Evolutionary conservation across 352 stramenopile species (phyloP), one percentile per base, ranked within the genome.

Genomic region (Plasmopara muralis): DNA sequence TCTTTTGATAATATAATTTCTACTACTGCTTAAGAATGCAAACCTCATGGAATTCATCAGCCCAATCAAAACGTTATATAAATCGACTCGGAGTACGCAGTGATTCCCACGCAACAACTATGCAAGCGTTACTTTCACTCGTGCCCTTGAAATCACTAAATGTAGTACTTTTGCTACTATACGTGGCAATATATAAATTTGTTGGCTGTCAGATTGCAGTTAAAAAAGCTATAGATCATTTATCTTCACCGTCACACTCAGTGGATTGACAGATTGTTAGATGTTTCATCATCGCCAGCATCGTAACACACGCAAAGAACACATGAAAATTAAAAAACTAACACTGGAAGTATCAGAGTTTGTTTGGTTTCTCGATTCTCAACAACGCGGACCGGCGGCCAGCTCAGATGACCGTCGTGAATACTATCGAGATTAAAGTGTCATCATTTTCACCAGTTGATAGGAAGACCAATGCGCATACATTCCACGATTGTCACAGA

Each of bases 381-480:
- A 87, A 68, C 82, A 93, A 60, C 55, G 78, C 68, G 40, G 52
- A 25, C 51, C 62, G 69, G 62, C 57, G 66, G 55, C 51, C 60
- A 66, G 75, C 79, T 93, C 79, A 93, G 82, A 89, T 85, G 82
- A 93, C 82, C 82, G 82, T 93, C 82, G 79, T 93, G 82, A 92
- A 88, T 25, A 81, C 28, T 68, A 66, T 89, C 74, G 79, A 90
- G 80, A 87, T 83, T 81, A 79, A 56, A 68, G 68, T 68, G 75
- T 93, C 82, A 93, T 89, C 73, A 85, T 86, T 67, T 78, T 92
- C 72, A 77, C 60, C 64, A 75, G 54, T 52, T 52, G 13, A 38
- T 1, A 9, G 9, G 4, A 38, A 38, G 33, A 14, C 9, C 4
- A 9, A 38, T 14, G 33, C 33, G 3, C 20, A 25, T 25, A 25